These are phyloP conservation scores for Solanum sitiens DNA, from an alignment of 257 asterid species.

Conservation along the genomic window DNA sequence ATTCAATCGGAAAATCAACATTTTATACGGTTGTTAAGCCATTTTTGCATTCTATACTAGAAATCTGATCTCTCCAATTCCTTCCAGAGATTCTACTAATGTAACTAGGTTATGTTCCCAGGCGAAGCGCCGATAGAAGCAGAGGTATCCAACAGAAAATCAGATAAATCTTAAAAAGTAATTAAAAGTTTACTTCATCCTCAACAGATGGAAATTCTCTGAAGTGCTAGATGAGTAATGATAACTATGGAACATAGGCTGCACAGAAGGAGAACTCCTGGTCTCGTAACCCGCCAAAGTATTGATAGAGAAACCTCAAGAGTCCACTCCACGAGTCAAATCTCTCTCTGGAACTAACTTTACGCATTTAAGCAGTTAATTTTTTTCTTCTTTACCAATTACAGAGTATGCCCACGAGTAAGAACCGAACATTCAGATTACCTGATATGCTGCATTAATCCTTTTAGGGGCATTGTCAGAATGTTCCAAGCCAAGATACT, in stretches of 20 bases:
- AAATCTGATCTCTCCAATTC: background rate
- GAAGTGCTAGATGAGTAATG: background rate
- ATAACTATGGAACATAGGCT: background rate
- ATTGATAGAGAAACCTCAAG: background rate
- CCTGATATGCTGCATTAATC: constrained; percentile 37
- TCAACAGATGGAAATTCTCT: background rate
- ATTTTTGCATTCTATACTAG: background rate
- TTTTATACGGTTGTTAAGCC: background rate
- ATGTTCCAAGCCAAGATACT: constrained; percentile 58
- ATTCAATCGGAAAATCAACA: background rate
- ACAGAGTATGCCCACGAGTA: background rate
- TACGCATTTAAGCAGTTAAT: background rate
- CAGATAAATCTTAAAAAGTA: background rate
- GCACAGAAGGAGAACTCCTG: background rate
- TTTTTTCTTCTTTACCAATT: background rate
- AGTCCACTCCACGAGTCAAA: background rate
- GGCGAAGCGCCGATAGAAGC: background rate
- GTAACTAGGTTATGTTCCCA: background rate
- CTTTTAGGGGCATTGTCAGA: constrained; percentile 39
- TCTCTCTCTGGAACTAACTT: background rate
- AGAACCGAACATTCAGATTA: background rate
- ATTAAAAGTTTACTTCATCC: background rate
- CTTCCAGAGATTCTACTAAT: background rate
- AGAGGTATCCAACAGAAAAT: background rate
- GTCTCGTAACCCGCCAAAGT: background rate